phyloP scores from a whole-genome alignment of 1,139 yeast genomes.

The Saccharomyces uvarum region DNA sequence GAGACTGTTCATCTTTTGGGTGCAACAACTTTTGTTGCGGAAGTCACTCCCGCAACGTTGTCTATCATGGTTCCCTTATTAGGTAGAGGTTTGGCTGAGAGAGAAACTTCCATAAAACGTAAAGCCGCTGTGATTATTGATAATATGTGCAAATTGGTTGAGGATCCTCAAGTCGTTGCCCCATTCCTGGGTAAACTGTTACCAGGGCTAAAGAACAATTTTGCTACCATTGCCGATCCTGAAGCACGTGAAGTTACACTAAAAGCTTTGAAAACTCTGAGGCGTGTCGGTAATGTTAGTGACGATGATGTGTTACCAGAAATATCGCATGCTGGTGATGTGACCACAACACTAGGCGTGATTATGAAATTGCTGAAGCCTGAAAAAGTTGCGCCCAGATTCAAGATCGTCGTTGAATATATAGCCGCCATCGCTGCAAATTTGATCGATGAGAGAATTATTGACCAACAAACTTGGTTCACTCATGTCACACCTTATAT shows the following conservation, averaged over 20 bases:
- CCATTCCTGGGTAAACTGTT: conserved; percentile 90
- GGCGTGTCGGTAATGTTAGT: conserved; percentile 96
- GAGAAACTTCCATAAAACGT: conserved; percentile 98
- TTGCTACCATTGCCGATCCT: conserved; percentile 95
- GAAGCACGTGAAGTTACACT: conserved; percentile 97
- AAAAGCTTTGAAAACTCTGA: conserved; percentile 92
- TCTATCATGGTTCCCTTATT: conserved; percentile 98
- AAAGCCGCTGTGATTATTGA: conserved; percentile 98
- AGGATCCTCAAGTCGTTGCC: conserved; percentile 98
- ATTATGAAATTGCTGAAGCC: conserved; percentile 58
- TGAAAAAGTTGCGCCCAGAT: conserved; percentile 61
- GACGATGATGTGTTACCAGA: conserved; percentile 86
- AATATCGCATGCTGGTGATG: conserved; percentile 96
- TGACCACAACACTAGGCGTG: conserved; percentile 72
- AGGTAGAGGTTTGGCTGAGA: conserved; percentile 98
- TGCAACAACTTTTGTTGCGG: conserved; percentile 98
- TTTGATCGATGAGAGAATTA: conserved; percentile 93
- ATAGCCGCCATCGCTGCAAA: conserved; percentile 96
- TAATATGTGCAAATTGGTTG: conserved; percentile 99
- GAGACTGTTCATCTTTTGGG: conserved; percentile 97
- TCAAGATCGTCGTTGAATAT: conserved; percentile 65
- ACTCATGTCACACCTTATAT: conserved; percentile 83
- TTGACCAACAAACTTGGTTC: conserved; percentile 85
- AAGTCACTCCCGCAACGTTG: conserved; percentile 97
- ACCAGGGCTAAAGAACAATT: conserved; percentile 91